Evolutionary conservation across 192 early-diverging fungal genomes (phyloP).

Genomic region (Jimgerdemannia flammicorona): DNA sequence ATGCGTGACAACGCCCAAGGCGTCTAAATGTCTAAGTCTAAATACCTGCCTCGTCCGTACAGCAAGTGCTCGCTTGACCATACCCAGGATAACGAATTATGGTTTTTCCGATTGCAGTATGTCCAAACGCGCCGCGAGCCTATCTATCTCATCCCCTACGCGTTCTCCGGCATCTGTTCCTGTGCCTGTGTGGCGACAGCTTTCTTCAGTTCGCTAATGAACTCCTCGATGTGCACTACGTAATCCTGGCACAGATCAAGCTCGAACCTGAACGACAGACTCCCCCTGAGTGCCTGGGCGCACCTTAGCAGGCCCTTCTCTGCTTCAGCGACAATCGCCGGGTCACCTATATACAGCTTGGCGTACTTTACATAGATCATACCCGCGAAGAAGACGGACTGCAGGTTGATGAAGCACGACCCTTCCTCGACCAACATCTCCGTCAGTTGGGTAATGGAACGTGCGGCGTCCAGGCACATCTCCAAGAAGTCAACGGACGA

Average conservation of each 20-base stretch:
- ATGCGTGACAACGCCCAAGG: too few species aligned
- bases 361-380: background rate
- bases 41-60: too few species aligned
- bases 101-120: too few species aligned
- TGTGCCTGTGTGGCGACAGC: too few species aligned
- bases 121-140: too few species aligned
- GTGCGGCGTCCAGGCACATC: background rate
- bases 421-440: background rate
- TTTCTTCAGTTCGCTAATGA: too few species aligned
- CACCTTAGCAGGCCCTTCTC: background rate
- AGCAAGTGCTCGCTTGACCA: too few species aligned
- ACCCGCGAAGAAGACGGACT: background rate
- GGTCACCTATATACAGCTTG: background rate
- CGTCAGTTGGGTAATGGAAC: background rate
- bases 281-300: background rate
- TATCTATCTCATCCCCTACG: too few species aligned
- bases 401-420: background rate
- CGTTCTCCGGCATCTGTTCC: too few species aligned
- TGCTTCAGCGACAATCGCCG: background rate
- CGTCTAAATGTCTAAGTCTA: too few species aligned
- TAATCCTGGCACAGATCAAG: background rate
- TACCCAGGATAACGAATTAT: too few species aligned
- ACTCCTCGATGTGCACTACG: background rate
- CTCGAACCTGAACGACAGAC: background rate
- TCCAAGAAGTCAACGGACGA: background rate